Percentiles rank a stretch among this genome's conserved stretches.
Evolutionary conservation across 202 grass and related monocot species (phyloP).

Genomic region (Panicum hallii): DNA sequence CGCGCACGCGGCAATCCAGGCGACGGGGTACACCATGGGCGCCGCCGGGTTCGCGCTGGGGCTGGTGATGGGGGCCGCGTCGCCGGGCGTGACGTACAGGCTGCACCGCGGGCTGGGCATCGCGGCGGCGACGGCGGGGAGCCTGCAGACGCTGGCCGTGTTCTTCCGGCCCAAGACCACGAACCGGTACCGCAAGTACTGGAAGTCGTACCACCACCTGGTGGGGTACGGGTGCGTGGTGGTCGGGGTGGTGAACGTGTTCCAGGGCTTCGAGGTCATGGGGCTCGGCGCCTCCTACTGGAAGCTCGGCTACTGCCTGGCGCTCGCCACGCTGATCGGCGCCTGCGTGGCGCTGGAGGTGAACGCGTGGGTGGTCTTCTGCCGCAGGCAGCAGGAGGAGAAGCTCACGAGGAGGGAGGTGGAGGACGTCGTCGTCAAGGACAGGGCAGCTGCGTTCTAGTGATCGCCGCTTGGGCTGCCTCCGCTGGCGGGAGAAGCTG

Average conservation of each 20-base stretch:
- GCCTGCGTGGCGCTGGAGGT: slow-evolving; percentile 89
- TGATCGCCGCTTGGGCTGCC: neutral
- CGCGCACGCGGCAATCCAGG: slow-evolving; percentile 77
- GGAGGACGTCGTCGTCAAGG: slow-evolving; percentile 70
- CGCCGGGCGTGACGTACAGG: slow-evolving; percentile 74
- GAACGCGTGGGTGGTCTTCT: slow-evolving; percentile 98
- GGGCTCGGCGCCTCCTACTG: slow-evolving; percentile 79
- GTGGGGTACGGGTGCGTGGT: slow-evolving; percentile 91
- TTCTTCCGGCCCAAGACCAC: slow-evolving; percentile 96
- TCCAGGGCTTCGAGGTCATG: slow-evolving; percentile 99
- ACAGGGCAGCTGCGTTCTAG: slow-evolving; percentile 59
- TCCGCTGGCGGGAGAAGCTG: neutral
- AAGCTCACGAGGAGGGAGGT: slow-evolving; percentile 62
- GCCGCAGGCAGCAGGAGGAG: slow-evolving; percentile 74
- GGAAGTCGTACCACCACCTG: slow-evolving; percentile 99
- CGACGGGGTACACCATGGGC: slow-evolving; percentile 65
- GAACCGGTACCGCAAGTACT: slow-evolving; percentile 92
- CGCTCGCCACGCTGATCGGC: slow-evolving; percentile 72
- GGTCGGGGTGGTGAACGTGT: slow-evolving; percentile 96
- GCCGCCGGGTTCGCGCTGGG: slow-evolving; percentile 80
- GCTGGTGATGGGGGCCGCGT: slow-evolving; percentile 74
- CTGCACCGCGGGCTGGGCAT: slow-evolving; percentile 88
- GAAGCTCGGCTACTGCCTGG: slow-evolving; percentile 95
- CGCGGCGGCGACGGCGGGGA: slow-evolving; percentile 74
- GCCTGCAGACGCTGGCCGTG: slow-evolving; percentile 83